Base-by-base conservation (phyloP, 163 green algal genomes). In the Volvox carteri region DNA sequence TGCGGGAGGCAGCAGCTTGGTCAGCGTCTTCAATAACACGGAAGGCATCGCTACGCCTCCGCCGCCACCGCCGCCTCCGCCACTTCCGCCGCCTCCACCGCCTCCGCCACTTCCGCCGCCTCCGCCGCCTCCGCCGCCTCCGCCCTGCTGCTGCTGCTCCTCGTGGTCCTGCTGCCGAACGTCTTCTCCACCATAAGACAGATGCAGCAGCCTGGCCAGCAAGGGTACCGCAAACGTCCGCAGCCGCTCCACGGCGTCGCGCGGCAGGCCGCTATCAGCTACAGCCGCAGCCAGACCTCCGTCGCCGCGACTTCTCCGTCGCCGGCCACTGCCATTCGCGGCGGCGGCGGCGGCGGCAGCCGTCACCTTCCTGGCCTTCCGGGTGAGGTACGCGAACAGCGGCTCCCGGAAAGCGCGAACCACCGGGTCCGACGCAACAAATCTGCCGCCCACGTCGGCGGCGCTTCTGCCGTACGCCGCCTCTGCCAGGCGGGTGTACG, bases 311-410 rank as follows among this genome's bases (percentile, higher is more conserved):
- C 23, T 19, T 16, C 48, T 60, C 3, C 68, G 12, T 6, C n/a
- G n/a, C 83, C 48, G 65, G 35, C 67, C 35, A 35, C 8, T 6
- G 19, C 65, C 65, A 68, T 30, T 52, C 3, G 41, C 60, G 2
- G 60, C 62, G 28, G 60, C 80, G 33, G 8, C n/a, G 8, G 60
- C 62, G 11, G 60, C 79, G 41, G n/a, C 30, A 12, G 30, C 42
- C 42, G n/a, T 41, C 1, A 4, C 60, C 62, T 73, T 79, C 35
- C 48, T 42, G 30, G 9, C 28, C 44, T 83, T 83, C 7, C 75
- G 81, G 28, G 85, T 89, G 35, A 81, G 54, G 46, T 86, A 93
- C 1, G 90, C 86, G 2, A 93, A 79, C 54, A 93, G 75, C 14
- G 90, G 39, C 7, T 65, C 76, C 0, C 72, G 39, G 67, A 81